Base-by-base conservation (phyloP, 495 filamentous ascomycete species). In the Staphylotrichum tortipilum region DNA sequence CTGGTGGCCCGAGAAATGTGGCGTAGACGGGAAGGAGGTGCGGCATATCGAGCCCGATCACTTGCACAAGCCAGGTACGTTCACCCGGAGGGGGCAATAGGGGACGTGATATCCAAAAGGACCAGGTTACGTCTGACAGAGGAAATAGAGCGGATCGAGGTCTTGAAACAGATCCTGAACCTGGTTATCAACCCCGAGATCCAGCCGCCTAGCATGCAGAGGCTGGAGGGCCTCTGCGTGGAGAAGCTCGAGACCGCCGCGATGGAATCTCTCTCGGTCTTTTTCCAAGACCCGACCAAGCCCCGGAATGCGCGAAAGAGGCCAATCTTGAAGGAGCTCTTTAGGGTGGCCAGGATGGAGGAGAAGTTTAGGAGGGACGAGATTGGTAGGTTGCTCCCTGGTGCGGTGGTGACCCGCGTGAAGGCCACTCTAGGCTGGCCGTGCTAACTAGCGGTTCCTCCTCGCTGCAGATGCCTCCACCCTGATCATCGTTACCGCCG, bases 41-140 rank as follows among this genome's bases (percentile, higher is more conserved):
- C 71, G 78, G 23, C 88, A 92, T 64, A 86, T 78, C 58, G 90
- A 95, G 68, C 89, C 90, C 0, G 88, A 95, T 56, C 90, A 96
- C 63, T 56, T 89, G 26, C 72, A 74, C 55, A 94, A 86, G 70
- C 76, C 78, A 50, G 81, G 88, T 92, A 67, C 18, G 48, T 15
- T 18, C 12, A 31, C 29, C 14, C 1, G 0, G 3, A n/a, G n/a
- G n/a, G n/a, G n/a, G n/a, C n/a, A n/a, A n/a, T n/a, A n/a, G n/a
- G n/a, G n/a, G n/a, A n/a, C n/a, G n/a, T n/a, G n/a, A n/a, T n/a
- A n/a, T n/a, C n/a, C n/a, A 28, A 28, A 12, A 0, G 17, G 17
- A 36, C 22, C 49, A n/a, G n/a, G n/a, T 14, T 15, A 9, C 9
- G 1, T 24, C 54, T 53, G 33, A 49, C 45, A 5, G 2, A 9